Evolutionary conservation across 2,329 filamentous ascomycete species (phyloP), one percentile per base, ranked within the genome.

Genomic region (Aspergillus sp.): DNA sequence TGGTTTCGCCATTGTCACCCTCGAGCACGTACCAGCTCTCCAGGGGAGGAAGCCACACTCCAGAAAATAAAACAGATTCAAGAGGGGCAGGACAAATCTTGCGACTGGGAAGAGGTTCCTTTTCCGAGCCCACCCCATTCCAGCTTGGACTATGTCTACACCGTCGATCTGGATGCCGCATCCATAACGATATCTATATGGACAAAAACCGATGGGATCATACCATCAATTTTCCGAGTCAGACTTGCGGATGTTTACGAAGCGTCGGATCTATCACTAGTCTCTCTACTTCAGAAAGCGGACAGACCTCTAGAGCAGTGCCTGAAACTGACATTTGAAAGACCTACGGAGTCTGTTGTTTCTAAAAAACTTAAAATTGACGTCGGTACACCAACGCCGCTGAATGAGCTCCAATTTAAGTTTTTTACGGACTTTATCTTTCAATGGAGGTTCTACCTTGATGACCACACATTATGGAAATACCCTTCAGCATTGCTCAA

Each of bases 341-440:
- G 44, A 27, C 26, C 46, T 46, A n/a, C 41, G 5, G 41, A 42
- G 6, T 32, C 7, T 29, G 27, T 35, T 7, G 34, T 39, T 4
- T 49, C 32, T 44, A 19, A 50, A 45, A 26, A 42, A 10, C 44
- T 58, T 47, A 38, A 48, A 44, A 52, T 58, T 7, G 32, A 52
- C 9, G 44, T 54, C 46, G 55, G 43, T 5, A 30, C 43, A 0
- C 58, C 58, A 9, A 56, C 55, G 12, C 36, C 53, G 7, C 48
- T 61, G 47, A 62, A 59, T 35, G 58, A 60, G 50, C 46, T 61
- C 10, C 58, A 63, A 45, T 55, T 49, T 36, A 50, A 43, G 43
- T 45, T 61, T 27, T 61, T 53, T 41, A 52, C 47, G 4, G 52
- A 61, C 32, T 55, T 59, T 29, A 42, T 54, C 29, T 60, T 56